These are phyloP conservation scores for Noccaea caerulescens DNA, from an alignment of 345 rosid species.

Conservation along the genomic window DNA sequence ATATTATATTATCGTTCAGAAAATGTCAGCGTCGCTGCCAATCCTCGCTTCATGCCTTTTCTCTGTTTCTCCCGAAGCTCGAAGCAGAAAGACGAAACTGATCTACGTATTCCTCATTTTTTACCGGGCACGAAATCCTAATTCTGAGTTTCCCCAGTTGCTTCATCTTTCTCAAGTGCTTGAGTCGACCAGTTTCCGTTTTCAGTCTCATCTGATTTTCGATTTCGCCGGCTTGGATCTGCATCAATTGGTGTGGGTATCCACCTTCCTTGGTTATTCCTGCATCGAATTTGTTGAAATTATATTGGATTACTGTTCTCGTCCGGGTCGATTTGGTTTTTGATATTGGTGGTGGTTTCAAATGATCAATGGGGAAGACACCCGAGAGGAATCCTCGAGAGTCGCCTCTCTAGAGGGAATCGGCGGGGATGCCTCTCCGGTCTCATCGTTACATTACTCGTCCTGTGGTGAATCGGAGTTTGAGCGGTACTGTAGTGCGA, in stretches of 20 bases:
- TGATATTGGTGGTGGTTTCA: slow-evolving; percentile 26
- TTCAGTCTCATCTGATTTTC: neutral
- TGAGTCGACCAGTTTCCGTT: slow-evolving; percentile 4
- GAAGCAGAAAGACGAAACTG: slow-evolving; percentile 21
- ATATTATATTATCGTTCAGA: too few relatives aligned
- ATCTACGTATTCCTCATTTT: neutral
- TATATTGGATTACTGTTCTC: neutral
- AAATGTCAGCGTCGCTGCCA: too few relatives aligned
- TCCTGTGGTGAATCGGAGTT: slow-evolving; percentile 87
- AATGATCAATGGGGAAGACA: slow-evolving; percentile 54
- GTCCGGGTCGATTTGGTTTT: slow-evolving; percentile 6
- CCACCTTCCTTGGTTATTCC: neutral
- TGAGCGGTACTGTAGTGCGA: slow-evolving; percentile 82
- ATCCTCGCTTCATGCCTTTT: neutral
- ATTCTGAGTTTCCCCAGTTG: slow-evolving; percentile 13
- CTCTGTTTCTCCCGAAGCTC: slow-evolving; percentile 14
- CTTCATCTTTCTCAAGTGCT: neutral
- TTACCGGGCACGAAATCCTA: neutral
- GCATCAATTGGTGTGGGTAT: neutral
- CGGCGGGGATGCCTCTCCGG: slow-evolving; percentile 52
- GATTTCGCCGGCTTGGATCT: slow-evolving; percentile 31
- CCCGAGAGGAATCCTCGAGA: slow-evolving; percentile 42
- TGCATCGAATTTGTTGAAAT: slow-evolving; percentile 1
- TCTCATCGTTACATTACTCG: slow-evolving; percentile 66
- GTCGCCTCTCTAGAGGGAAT: slow-evolving; percentile 52